Evolutionary conservation across 2,329 filamentous ascomycete species (phyloP).

Genomic region (Botrytis byssoidea): DNA sequence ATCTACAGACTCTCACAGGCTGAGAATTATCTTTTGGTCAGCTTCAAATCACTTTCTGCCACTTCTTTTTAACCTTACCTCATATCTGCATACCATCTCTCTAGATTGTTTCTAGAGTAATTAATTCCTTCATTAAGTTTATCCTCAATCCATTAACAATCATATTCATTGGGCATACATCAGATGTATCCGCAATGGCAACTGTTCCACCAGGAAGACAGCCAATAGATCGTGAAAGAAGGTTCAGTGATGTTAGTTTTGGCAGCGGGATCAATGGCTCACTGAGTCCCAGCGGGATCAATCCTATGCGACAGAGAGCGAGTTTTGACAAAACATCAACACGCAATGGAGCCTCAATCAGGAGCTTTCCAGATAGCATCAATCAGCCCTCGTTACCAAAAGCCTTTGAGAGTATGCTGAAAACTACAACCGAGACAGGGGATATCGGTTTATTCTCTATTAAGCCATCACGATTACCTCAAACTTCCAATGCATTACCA

Average conservation of each 20-base stretch:
- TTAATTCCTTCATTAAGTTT: slow-evolving; percentile 1
- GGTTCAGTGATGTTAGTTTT: neutral
- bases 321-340: slow-evolving; percentile 24
- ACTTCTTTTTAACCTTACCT: slow-evolving; percentile 11
- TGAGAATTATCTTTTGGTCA: slow-evolving; percentile 23
- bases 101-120: neutral
- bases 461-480: slow-evolving; percentile 41
- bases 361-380: slow-evolving; percentile 42
- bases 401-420: slow-evolving; percentile 63
- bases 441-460: slow-evolving; percentile 62
- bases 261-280: neutral
- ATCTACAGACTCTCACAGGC: slow-evolving; percentile 15
- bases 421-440: slow-evolving; percentile 64
- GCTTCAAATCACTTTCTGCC: slow-evolving; percentile 14
- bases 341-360: slow-evolving; percentile 41
- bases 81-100: slow-evolving; percentile 18
- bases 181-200: slow-evolving; percentile 32
- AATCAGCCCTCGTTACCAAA: slow-evolving; percentile 49
- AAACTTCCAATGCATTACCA: slow-evolving; percentile 28
- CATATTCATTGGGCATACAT: slow-evolving; percentile 10
- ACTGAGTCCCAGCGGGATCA: neutral
- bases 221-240: slow-evolving; percentile 14
- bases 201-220: slow-evolving; percentile 23
- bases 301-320: slow-evolving; percentile 26
- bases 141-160: slow-evolving; percentile 18